Evolutionary conservation across 768 basidiomycete genomes (phyloP), one percentile per base, ranked within the genome.

Genomic region (Mycena kentingensis): DNA sequence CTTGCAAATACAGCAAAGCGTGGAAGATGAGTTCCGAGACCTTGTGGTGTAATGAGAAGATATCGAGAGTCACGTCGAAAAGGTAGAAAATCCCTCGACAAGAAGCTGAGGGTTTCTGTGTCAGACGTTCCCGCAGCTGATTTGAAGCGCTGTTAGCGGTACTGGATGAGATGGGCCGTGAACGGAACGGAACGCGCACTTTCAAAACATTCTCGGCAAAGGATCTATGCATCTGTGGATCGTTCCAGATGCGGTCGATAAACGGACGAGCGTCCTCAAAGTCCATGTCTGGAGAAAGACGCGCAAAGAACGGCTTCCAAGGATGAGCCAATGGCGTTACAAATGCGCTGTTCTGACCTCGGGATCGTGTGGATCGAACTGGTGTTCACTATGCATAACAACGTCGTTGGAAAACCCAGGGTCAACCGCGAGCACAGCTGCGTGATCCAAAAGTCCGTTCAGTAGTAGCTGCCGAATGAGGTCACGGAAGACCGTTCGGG

Each of bases 61-160:
- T 78, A 60, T 92, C 89, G 18, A 93, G 67, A 0, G 81, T 79
- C 21, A 68, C 66, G 54, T 85, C 82, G 47, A 82, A 75, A 13
- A 74, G 71, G 56, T 80, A 84, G 10, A 93, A 74, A 19, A 84
- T 65, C 64, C 80, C n/a, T 84, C 65, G 85, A 89, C n/a, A 88
- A 69, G 59, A 82, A 80, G 46, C 89, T 82, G 35, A 92, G 71
- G 15, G 81, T 68, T 64, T 91, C 89, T 4, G 88, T 75, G 53
- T 93, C 88, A 29, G 79, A 70, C 18, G 77, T 69, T 25, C 70
- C 71, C 8, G 79, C 73, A 21, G 81, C 73, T 7, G 72, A 67
- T n/a, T 72, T 67, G 61, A 89, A 87, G 31, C 81, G 77, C 90
- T 93, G 60, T 36, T 43, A 37, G 19, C 41, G 47, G 11, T 51